phyloP scores from a whole-genome alignment of 345 rosid genomes.

The Aurinia saxatilis region DNA sequence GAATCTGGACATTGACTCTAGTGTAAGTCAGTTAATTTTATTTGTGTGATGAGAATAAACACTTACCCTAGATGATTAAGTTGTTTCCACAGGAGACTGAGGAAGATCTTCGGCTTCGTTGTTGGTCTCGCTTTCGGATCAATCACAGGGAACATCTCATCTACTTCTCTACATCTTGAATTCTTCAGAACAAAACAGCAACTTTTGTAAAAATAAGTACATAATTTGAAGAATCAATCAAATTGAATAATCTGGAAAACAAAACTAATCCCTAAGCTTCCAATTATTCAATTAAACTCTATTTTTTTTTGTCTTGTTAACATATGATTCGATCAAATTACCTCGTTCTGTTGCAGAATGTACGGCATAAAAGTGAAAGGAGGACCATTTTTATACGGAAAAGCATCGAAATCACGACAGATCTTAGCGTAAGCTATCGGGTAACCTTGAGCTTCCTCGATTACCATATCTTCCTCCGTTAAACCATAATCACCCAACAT shows the following conservation, averaged over 20 bases:
- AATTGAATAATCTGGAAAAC: neutral
- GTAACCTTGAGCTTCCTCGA: slow-evolving; percentile 66
- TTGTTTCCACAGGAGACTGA: slow-evolving; percentile 85
- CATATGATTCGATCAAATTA: neutral
- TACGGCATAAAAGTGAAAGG: slow-evolving; percentile 70
- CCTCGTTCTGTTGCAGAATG: slow-evolving; percentile 55
- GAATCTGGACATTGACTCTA: neutral
- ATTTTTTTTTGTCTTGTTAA: neutral
- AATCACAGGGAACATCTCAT: slow-evolving; percentile 55
- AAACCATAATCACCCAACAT: slow-evolving; percentile 39
- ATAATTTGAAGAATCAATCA: neutral
- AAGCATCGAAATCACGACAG: slow-evolving; percentile 41
- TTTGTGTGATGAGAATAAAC: neutral
- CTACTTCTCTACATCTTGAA: slow-evolving; percentile 42
- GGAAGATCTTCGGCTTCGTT: slow-evolving; percentile 57
- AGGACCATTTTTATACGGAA: slow-evolving; percentile 51
- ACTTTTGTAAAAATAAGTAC: neutral
- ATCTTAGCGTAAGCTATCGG: slow-evolving; percentile 72
- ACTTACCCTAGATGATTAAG: slow-evolving; percentile 80
- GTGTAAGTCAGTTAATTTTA: neutral
- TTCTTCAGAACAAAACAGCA: slow-evolving; percentile 29
- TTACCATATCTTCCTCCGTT: slow-evolving; percentile 48
- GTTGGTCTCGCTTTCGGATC: slow-evolving; percentile 69
- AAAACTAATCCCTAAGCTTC: neutral
- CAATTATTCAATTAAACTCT: neutral